Evolutionary conservation across 2,329 filamentous ascomycete species (phyloP).

Genomic region (Alternaria consortialis): DNA sequence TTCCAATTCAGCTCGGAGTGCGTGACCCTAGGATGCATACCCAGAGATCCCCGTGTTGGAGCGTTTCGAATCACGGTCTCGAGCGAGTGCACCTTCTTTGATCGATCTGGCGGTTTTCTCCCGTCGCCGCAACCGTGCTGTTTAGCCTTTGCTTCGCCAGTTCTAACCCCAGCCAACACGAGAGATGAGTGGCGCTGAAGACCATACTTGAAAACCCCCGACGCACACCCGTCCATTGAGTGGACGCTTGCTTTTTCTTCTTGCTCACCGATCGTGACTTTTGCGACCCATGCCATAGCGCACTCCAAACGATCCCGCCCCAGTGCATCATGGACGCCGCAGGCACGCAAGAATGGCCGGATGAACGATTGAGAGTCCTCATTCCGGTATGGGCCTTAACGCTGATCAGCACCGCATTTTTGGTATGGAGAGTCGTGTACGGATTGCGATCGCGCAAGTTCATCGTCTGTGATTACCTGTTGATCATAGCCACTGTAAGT

Average conservation of each 20-base stretch:
- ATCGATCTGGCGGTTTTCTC: slow-evolving; percentile 11
- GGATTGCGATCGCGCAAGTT: slow-evolving; percentile 32
- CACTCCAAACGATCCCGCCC: not conserved
- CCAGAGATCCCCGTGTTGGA: slow-evolving; percentile 2
- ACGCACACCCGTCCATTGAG: not conserved
- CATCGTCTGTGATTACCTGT: slow-evolving; percentile 36
- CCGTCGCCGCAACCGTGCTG: slow-evolving; percentile 5
- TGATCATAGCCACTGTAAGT: slow-evolving; percentile 40
- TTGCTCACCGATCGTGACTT: slow-evolving; percentile 1
- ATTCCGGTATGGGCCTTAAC: slow-evolving; percentile 29
- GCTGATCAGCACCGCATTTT: slow-evolving; percentile 32
- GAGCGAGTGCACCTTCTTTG: slow-evolving; percentile 13
- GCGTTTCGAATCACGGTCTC: slow-evolving; percentile 12
- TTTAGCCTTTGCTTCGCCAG: slow-evolving; percentile 7
- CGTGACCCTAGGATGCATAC: slow-evolving; percentile 3
- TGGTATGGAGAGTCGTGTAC: slow-evolving; percentile 38
- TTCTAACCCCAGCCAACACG: slow-evolving; percentile 1
- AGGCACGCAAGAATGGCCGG: slow-evolving; percentile 33
- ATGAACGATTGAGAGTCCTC: slow-evolving; percentile 32
- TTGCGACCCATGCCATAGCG: not conserved
- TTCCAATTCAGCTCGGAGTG: slow-evolving; percentile 8
- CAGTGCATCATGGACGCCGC: slow-evolving; percentile 19
- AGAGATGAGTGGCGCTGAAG: slow-evolving; percentile 7
- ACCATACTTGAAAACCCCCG: slow-evolving; percentile 10
- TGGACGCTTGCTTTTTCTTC: slow-evolving; percentile 6